phyloP scores from a whole-genome alignment of 768 basidiomycete genomes.

The Agrocybe chaxingu region DNA sequence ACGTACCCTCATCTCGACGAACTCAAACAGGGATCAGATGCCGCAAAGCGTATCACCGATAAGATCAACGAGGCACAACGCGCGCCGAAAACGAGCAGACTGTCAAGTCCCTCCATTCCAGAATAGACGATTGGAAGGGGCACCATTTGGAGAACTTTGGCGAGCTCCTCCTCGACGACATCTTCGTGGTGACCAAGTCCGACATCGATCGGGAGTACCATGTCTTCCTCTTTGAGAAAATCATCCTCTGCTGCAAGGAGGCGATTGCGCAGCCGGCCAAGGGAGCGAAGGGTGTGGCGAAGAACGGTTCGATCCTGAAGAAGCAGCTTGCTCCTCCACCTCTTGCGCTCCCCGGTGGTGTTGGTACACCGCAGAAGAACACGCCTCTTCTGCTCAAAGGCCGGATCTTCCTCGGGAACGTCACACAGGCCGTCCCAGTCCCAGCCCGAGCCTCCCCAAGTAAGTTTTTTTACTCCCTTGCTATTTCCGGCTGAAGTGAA shows the following conservation, averaged over 20 bases:
- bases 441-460: slow-evolving; percentile 58
- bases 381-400: slow-evolving; percentile 90
- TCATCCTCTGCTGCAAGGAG: slow-evolving; percentile 98
- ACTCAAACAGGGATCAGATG: slow-evolving; percentile 77
- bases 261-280: slow-evolving; percentile 55
- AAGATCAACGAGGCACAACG: slow-evolving; percentile 95
- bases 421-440: slow-evolving; percentile 73
- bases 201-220: slow-evolving; percentile 97
- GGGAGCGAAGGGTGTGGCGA: slow-evolving; percentile 66
- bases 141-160: slow-evolving; percentile 95
- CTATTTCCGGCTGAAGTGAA: not conserved
- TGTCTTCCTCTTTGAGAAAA: slow-evolving; percentile 98
- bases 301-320: slow-evolving; percentile 90
- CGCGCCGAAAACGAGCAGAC: slow-evolving; percentile 89
- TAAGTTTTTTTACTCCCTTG: slow-evolving; percentile 34
- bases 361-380: slow-evolving; percentile 64
- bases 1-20: slow-evolving; percentile 77
- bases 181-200: slow-evolving; percentile 93
- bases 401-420: slow-evolving; percentile 95
- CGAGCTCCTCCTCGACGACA: slow-evolving; percentile 89
- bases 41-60: slow-evolving; percentile 91
- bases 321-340: slow-evolving; percentile 60
- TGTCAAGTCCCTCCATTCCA: slow-evolving; percentile 76
- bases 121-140: slow-evolving; percentile 99
- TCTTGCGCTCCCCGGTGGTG: slow-evolving; percentile 45